phyloP scores from a whole-genome alignment of 805 yeast genomes.

The Monosporozyma siamensis region DNA sequence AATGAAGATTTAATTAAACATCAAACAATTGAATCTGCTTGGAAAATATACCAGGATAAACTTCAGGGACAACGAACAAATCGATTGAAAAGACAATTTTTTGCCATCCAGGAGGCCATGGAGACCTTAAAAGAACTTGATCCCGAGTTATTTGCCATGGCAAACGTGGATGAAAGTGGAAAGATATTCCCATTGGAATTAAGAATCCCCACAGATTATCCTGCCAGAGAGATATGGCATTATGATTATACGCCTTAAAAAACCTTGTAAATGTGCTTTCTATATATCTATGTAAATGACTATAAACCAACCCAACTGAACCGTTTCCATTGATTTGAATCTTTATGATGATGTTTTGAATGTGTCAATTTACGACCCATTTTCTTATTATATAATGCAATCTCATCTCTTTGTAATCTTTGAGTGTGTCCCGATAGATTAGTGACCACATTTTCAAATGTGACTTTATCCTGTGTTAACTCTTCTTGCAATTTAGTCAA shows the following conservation, averaged over 20 bases:
- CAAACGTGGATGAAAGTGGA: slow-evolving; percentile 46
- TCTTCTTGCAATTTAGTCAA: slow-evolving; percentile 37
- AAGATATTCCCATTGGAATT: slow-evolving; percentile 73
- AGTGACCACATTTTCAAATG: slow-evolving; percentile 82
- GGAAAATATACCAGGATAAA: slow-evolving; percentile 55
- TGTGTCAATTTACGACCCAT: slow-evolving; percentile 8
- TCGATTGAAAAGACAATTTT: slow-evolving; percentile 51
- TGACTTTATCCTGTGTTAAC: slow-evolving; percentile 53
- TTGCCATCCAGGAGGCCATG: slow-evolving; percentile 61
- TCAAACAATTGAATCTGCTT: slow-evolving; percentile 70
- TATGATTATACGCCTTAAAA: slow-evolving; percentile 5
- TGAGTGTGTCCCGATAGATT: slow-evolving; percentile 88
- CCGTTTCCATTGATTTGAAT: slow-evolving; percentile 7
- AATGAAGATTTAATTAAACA: slow-evolving; percentile 79
- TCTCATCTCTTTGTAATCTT: slow-evolving; percentile 49
- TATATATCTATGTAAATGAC: background rate
- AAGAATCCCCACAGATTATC: slow-evolving; percentile 83
- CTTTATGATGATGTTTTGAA: background rate
- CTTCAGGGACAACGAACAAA: slow-evolving; percentile 35
- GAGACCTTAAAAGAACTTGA: slow-evolving; percentile 46
- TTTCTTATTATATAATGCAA: slow-evolving; percentile 30
- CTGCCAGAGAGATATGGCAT: slow-evolving; percentile 44
- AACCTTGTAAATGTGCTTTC: no score
- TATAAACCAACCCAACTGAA: slow-evolving; percentile 9
- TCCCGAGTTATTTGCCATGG: slow-evolving; percentile 50